Base-by-base conservation (phyloP, 2,329 filamentous ascomycete species). In the Fusarium goolgardi region DNA sequence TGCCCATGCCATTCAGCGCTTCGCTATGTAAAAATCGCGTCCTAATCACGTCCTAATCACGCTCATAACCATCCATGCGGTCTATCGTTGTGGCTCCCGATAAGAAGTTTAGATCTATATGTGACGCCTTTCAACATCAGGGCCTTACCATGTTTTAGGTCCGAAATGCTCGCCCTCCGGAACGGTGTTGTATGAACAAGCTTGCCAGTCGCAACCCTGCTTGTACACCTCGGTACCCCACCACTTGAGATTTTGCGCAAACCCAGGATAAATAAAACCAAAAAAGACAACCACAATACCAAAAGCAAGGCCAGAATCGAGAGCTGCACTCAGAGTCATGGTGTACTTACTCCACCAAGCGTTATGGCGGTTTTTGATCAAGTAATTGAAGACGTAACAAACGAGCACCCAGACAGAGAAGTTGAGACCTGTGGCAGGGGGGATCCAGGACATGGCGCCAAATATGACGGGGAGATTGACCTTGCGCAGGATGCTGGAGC, bases 341-440 rank as follows among this genome's bases (percentile, higher is more conserved):
- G 92, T 95, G 77, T 96, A 96, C 79, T 96, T 96, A 47, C 88
- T 88, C 93, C 93, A 96, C 93, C 93, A 97, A 2, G 87, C 89
- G 31, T 83, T 84, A 27, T 88, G 90, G 23, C 90, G 84, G 35
- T 87, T 87, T 75, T 90, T 88, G 73, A 96, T 85, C 63, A 90
- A 78, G 76, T 90, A 90, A 77, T 96, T 96, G 84, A 97, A 97
- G 43, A 93, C 71, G 78, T 91, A 96, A 80, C 92, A 96, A 16
- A 96, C 91, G 10, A 96, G 80, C 0, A 90, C 91, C 92, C 93
- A 96, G 43, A 95, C 91, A 3, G 89, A 92, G 76, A 96, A 97
- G 78, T 97, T 97, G 67, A 97, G 88, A 0, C 93, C 93, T 0
- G 91, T 91, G 4, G 93, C 93, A 0, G 93, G 93, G 1, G 93